Percentiles rank a stretch among this genome's conserved stretches.
These are phyloP conservation scores for Boeremia exigua DNA, from an alignment of 2,329 filamentous ascomycete genomes.

Conservation along the genomic window DNA sequence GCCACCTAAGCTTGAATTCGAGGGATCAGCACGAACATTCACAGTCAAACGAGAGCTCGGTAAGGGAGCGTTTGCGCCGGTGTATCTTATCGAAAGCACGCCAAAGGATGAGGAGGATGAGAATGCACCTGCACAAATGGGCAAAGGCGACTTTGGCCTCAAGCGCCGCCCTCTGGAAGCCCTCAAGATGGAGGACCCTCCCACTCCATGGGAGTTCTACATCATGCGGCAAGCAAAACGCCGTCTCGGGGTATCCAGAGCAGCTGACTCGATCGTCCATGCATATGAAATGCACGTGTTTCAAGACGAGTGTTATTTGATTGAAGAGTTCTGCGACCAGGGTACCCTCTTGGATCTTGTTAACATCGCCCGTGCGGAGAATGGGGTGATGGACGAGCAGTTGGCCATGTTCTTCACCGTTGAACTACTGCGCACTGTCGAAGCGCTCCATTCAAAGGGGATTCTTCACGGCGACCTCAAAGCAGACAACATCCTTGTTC, in stretches of 20 bases:
- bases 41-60: constrained; percentile 84
- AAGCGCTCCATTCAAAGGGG: constrained; percentile 79
- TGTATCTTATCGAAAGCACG: constrained; percentile 87
- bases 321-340: constrained; percentile 86
- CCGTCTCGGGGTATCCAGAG: constrained; percentile 74
- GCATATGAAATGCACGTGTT: constrained; percentile 93
- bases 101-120: constrained; percentile 55
- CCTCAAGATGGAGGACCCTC: constrained; percentile 91
- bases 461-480: constrained; percentile 95
- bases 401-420: constrained; percentile 95
- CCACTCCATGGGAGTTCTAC: constrained; percentile 93
- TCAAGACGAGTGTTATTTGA: constrained; percentile 84
- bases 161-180: constrained; percentile 73
- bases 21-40: constrained; percentile 70
- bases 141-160: constrained; percentile 66
- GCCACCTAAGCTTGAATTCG: constrained; percentile 72
- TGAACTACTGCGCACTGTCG: constrained; percentile 88
- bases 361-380: constrained; percentile 79
- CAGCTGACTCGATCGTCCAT: constrained; percentile 76
- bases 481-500: constrained; percentile 90
- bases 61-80: constrained; percentile 91
- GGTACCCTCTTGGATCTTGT: constrained; percentile 94
- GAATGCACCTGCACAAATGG: constrained; percentile 60
- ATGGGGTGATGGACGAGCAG: constrained; percentile 82
- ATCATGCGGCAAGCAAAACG: constrained; percentile 85